phyloP scores from a whole-genome alignment of 768 basidiomycete genomes.

The Tulasnella sp. region DNA sequence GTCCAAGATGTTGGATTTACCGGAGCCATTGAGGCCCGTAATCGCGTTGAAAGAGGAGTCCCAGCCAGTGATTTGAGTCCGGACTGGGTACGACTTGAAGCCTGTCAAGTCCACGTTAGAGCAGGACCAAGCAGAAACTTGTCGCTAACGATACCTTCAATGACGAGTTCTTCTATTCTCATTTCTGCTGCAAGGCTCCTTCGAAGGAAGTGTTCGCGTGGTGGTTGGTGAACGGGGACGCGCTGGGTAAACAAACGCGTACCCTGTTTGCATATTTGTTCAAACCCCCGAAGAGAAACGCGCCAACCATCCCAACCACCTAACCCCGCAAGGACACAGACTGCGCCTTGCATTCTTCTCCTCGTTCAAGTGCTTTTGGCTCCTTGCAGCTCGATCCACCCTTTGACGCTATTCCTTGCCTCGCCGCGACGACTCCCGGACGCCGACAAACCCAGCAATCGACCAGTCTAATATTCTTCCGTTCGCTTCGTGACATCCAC shows the following conservation, averaged over 20 bases:
- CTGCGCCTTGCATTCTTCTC: no score
- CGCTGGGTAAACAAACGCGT: conserved; percentile 11
- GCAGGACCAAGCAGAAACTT: neutral
- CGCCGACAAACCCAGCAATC: no score
- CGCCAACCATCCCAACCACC: neutral
- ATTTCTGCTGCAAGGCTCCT: conserved; percentile 42
- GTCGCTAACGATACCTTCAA: conserved; percentile 60
- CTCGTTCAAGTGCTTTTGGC: no score
- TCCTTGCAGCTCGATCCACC: no score
- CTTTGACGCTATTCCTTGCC: no score
- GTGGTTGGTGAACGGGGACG: neutral
- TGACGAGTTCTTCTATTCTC: conserved; percentile 92
- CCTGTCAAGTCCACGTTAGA: conserved; percentile 46
- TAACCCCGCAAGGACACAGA: no score
- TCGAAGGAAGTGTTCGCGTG: neutral
- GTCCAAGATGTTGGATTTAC: conserved; percentile 98
- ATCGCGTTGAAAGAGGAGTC: conserved; percentile 98
- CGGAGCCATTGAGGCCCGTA: conserved; percentile 80
- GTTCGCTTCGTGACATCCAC: no score
- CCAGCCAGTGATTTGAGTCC: conserved; percentile 95
- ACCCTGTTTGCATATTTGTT: neutral
- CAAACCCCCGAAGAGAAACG: neutral
- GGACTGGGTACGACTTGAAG: conserved; percentile 96
- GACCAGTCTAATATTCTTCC: no score
- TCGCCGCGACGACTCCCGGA: no score